These are phyloP conservation scores for Starmera stellimalicola DNA, from an alignment of 1,139 yeast genomes.

Conservation along the genomic window DNA sequence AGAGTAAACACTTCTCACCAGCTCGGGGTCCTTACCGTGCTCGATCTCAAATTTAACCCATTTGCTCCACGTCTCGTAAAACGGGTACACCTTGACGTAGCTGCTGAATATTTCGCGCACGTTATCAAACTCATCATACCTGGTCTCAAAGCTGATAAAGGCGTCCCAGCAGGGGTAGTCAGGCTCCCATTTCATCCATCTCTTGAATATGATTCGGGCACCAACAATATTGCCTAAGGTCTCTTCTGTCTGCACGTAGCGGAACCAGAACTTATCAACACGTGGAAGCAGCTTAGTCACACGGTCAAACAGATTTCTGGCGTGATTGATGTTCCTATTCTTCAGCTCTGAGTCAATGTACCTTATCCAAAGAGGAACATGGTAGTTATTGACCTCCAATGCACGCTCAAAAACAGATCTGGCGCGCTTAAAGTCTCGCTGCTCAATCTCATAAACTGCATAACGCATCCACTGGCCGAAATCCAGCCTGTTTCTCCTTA, in stretches of 20 bases:
- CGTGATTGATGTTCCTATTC: slow-evolving; percentile 72
- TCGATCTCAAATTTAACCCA: slow-evolving; percentile 55
- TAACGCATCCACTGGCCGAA: slow-evolving; percentile 88
- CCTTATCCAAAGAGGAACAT: slow-evolving; percentile 78
- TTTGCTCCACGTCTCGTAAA: slow-evolving; percentile 51
- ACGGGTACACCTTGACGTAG: slow-evolving; percentile 46
- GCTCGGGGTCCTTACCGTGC: slow-evolving; percentile 36
- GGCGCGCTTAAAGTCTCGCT: slow-evolving; percentile 69
- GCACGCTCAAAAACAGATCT: slow-evolving; percentile 88
- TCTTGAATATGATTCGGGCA: slow-evolving; percentile 58
- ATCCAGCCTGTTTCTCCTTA: slow-evolving; percentile 73
- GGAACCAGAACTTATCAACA: slow-evolving; percentile 80
- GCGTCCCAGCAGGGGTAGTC: slow-evolving; percentile 64
- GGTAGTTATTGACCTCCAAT: slow-evolving; percentile 61
- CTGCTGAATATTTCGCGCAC: slow-evolving; percentile 50
- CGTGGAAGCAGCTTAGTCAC: slow-evolving; percentile 70
- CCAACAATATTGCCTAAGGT: slow-evolving; percentile 54
- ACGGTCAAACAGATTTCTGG: slow-evolving; percentile 74
- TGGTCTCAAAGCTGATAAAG: slow-evolving; percentile 59
- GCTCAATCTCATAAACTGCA: slow-evolving; percentile 80
- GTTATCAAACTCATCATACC: slow-evolving; percentile 44
- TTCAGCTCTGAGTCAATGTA: slow-evolving; percentile 75
- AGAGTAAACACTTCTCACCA: slow-evolving; percentile 57
- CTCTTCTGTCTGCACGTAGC: slow-evolving; percentile 78
- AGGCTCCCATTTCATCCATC: slow-evolving; percentile 73